Conservation (phyloP, 2,329 filamentous ascomycete genomes). For the Penicillium verrucosum region DNA sequence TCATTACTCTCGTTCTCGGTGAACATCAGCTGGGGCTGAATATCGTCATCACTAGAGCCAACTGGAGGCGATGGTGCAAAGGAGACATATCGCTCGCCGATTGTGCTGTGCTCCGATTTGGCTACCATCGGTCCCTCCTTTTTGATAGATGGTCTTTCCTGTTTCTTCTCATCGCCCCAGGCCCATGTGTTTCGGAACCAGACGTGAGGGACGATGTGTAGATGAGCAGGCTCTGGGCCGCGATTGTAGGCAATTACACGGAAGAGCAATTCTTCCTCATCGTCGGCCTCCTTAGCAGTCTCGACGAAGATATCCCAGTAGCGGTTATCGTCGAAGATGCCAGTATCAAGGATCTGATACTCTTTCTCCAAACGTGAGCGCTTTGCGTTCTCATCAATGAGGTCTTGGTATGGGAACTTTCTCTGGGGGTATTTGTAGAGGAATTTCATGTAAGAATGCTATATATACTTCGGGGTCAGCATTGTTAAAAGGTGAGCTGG, state of each 20-base stretch:
- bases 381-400: constrained; percentile 77
- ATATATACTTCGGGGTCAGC: constrained; percentile 37
- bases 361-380: constrained; percentile 75
- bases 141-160: constrained; percentile 76
- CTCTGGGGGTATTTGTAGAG: constrained; percentile 96
- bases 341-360: constrained; percentile 89
- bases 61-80: constrained; percentile 87
- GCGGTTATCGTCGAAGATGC: constrained; percentile 78
- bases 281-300: constrained; percentile 88
- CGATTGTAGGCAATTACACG: constrained; percentile 95
- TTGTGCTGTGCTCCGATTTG: constrained; percentile 72
- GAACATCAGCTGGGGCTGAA: constrained; percentile 81
- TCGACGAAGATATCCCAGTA: constrained; percentile 99
- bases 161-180: constrained; percentile 75
- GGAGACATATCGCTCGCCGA: constrained; percentile 80
- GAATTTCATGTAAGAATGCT: constrained; percentile 99
- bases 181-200: constrained; percentile 98
- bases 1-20: constrained; percentile 96
- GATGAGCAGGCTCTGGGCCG: constrained; percentile 80
- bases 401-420: constrained; percentile 85
- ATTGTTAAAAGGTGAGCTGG: too few species aligned
- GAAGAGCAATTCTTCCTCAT: constrained; percentile 88
- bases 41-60: constrained; percentile 73
- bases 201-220: constrained; percentile 91
- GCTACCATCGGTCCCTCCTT: constrained; percentile 64